phyloP scores from a whole-genome alignment of 177 flowering plant genomes.

The Vitis hybrid region DNA sequence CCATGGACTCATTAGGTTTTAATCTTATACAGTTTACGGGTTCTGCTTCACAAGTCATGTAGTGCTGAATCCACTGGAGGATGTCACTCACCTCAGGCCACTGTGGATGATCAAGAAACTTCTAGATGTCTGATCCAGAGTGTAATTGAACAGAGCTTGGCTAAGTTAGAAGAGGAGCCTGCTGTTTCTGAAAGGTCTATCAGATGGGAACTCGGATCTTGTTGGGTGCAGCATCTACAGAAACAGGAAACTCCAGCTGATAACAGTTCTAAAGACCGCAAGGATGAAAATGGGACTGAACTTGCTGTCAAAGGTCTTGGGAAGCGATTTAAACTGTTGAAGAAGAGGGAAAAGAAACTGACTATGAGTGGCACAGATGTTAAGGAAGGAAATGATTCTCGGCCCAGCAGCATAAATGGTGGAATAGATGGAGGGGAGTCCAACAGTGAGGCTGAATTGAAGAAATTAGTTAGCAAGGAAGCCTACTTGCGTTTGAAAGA shows the following conservation, averaged over 20 bases:
- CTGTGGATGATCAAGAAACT: constrained; percentile 36
- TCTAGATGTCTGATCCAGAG: constrained; percentile 37
- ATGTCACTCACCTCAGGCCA: constrained; percentile 25
- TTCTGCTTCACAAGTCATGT: constrained; percentile 53
- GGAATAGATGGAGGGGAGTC: constrained; percentile 24
- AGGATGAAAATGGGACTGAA: constrained; percentile 33
- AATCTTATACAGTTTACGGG: constrained; percentile 68
- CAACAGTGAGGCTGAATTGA: constrained; percentile 39
- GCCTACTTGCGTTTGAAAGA: constrained; percentile 72
- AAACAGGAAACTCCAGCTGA: constrained; percentile 56
- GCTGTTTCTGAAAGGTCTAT: constrained; percentile 31
- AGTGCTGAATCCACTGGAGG: constrained; percentile 32
- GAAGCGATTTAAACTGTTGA: constrained; percentile 72
- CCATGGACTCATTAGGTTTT: not conserved
- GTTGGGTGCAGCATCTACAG: constrained; percentile 87
- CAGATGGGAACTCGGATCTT: constrained; percentile 95
- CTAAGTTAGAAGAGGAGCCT: constrained; percentile 39
- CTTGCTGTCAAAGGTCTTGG: constrained; percentile 80
- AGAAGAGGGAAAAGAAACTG: constrained; percentile 60
- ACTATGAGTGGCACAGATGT: constrained; percentile 19
- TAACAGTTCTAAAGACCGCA: constrained; percentile 21
- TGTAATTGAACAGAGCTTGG: constrained; percentile 61
- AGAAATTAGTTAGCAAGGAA: constrained; percentile 57
- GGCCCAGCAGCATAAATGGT: constrained; percentile 1
- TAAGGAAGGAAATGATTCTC: constrained; percentile 23